Percentiles rank a stretch among this genome's conserved stretches.
These are phyloP conservation scores for Citrus glauca DNA, from an alignment of 345 rosid species.

Conservation along the genomic window DNA sequence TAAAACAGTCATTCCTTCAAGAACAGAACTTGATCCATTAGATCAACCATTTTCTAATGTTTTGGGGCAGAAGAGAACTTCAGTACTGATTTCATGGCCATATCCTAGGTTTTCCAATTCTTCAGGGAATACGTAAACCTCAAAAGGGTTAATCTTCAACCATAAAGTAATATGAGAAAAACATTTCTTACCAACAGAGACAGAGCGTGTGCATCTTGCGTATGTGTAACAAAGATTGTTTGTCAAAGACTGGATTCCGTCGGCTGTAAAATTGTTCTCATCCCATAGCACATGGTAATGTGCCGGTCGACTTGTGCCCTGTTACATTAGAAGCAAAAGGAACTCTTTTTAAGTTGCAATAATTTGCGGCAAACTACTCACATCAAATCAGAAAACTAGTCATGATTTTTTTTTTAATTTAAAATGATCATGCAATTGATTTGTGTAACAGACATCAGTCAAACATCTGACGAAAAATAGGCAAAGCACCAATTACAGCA, in stretches of 20 bases:
- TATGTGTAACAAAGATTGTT: constrained; percentile 97
- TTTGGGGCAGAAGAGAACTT: not conserved
- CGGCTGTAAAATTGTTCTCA: constrained; percentile 95
- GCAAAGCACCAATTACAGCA: not conserved
- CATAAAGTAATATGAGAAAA: not conserved
- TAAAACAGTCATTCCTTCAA: not conserved
- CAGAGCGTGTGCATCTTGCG: constrained; percentile 95
- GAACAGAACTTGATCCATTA: no score
- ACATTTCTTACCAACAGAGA: constrained; percentile 71
- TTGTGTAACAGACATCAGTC: no score
- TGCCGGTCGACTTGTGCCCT: constrained; percentile 99
- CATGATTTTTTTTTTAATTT: no score
- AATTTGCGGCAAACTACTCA: not conserved
- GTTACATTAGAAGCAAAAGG: constrained; percentile 6
- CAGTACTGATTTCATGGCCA: not conserved
- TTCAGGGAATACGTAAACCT: not conserved
- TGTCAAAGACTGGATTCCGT: constrained; percentile 92
- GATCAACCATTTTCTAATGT: not conserved
- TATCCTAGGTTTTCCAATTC: not conserved
- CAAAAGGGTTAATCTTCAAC: not conserved
- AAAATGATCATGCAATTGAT: no score
- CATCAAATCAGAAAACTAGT: no score
- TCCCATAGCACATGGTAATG: constrained; percentile 99
- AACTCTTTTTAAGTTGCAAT: not conserved
- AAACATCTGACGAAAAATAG: no score